phyloP scores from a whole-genome alignment of 1,284 basidiomycete species.

The Puccinia horiana region DNA sequence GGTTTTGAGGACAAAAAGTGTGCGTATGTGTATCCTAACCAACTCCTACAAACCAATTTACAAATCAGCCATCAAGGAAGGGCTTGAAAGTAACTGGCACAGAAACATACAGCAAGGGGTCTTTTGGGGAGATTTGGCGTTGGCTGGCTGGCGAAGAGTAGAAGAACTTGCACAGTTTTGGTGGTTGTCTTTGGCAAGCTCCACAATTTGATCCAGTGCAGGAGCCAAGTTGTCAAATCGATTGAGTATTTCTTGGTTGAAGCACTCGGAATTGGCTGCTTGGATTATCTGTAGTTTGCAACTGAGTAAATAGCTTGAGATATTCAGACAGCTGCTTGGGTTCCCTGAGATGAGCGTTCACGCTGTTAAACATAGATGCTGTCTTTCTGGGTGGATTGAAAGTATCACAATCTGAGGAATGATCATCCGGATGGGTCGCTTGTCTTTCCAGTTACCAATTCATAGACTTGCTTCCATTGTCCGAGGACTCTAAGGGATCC shows the following conservation, averaged over 20 bases:
- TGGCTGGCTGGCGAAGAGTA: not conserved
- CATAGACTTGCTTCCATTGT: not conserved
- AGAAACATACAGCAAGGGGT: conserved; percentile 16
- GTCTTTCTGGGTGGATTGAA: not conserved
- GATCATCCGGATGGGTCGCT: not conserved
- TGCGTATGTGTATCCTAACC: not conserved
- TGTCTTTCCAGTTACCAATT: not conserved
- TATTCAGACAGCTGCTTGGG: not conserved
- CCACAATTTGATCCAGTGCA: not conserved
- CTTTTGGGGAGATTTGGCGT: not conserved
- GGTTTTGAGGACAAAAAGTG: not conserved
- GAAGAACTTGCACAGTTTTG: not conserved
- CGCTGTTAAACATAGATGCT: no score
- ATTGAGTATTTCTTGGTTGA: not conserved
- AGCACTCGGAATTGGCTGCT: not conserved
- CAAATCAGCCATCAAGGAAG: not conserved
- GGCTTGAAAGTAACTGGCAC: not conserved
- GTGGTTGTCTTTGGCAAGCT: not conserved
- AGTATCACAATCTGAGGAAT: not conserved
- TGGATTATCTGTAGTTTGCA: not conserved
- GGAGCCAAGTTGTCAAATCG: not conserved
- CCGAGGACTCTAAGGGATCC: not conserved
- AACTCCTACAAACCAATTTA: not conserved
- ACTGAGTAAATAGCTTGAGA: not conserved
- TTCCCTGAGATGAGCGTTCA: not conserved